Base-by-base conservation (phyloP, 2,329 filamentous ascomycete species). In the Ceratocystis albifundus region DNA sequence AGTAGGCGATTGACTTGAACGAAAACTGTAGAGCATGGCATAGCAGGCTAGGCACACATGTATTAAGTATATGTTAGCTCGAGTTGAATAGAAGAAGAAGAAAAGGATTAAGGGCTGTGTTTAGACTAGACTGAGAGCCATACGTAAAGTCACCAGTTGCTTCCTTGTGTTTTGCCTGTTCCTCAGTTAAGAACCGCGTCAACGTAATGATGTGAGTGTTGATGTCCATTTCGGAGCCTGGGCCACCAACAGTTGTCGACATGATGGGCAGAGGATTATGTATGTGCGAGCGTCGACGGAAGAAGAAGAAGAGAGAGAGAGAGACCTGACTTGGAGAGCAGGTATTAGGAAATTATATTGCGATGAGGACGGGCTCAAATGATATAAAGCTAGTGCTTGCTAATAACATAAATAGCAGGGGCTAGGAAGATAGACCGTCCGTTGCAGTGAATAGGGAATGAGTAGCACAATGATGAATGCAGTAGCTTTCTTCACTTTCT, bases 1-100 rank as follows among this genome's bases (percentile, higher is more conserved):
- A 99, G 83, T 97, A 96, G 72, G 94, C 90, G 77, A 99, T 99
- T 71, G 90, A 96, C 82, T 99, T 99, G 88, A 99, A 99, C 70
- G 94, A 93, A 82, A 97, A 99, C 78, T 97, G 94, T 68, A 99
- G 88, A 68, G 94, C 92, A 76, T 99, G 94, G 82, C 91, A 96
- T 68, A 99, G 85, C 65, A 99, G 84, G 73, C 92, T 96, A 73
- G 64, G 61, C 12, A 46, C 10, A 50, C 46, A 32, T 15, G 61
- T 12, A 46, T 53, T 53, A 4, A 53, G 48, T 53, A 36, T 5
- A 20, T 20, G 55, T 68, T 50, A 70, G 66, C 67, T 63, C 2
- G 65, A 32, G 17, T 30, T 45, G 2, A 15, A 15, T 4, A 53
- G 8, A 32, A 4, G 32, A 63, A 55, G n/a, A 62, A 36, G 36